phyloP scores from a whole-genome alignment of 108 stramenopile species.

The Cylindrotheca fusiformis region DNA sequence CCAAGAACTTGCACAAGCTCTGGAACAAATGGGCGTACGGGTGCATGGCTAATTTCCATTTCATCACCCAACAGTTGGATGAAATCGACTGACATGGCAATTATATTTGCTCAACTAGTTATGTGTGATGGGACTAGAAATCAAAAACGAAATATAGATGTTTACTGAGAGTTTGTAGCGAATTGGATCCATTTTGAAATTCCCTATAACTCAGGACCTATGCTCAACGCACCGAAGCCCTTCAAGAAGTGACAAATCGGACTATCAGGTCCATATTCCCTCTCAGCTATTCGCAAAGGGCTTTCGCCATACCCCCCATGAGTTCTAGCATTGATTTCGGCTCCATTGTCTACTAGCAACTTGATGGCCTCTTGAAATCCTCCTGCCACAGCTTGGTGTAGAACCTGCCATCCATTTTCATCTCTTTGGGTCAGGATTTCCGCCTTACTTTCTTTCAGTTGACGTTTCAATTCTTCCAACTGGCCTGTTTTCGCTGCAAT shows the following conservation, averaged over 20 bases:
- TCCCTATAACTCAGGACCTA: slow-evolving; percentile 41
- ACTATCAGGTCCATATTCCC: slow-evolving; percentile 34
- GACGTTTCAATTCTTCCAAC: slow-evolving; percentile 26
- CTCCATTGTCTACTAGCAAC: slow-evolving; percentile 41
- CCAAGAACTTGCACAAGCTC: slow-evolving; percentile 52
- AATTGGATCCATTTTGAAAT: no score
- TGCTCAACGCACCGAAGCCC: slow-evolving; percentile 39
- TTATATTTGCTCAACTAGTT: no score
- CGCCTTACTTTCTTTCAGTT: slow-evolving; percentile 18
- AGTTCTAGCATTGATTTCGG: slow-evolving; percentile 48
- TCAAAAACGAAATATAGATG: no score
- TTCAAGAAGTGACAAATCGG: slow-evolving; percentile 38
- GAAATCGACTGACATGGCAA: no score
- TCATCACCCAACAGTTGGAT: no score
- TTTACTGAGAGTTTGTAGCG: no score
- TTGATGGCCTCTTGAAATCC: slow-evolving; percentile 50
- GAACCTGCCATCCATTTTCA: slow-evolving; percentile 49
- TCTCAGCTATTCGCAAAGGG: slow-evolving; percentile 38
- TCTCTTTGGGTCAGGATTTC: slow-evolving; percentile 32
- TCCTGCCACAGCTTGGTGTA: slow-evolving; percentile 39
- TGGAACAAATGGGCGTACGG: slow-evolving; percentile 52
- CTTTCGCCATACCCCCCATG: slow-evolving; percentile 48
- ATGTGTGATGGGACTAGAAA: no score
- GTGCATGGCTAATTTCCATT: no score
- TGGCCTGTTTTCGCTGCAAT: slow-evolving; percentile 51